A percentile compares a stretch with the other conserved stretches of the same genome.
Conservation (phyloP, 306 rosid genomes). For the Sesbania bispinosa region DNA sequence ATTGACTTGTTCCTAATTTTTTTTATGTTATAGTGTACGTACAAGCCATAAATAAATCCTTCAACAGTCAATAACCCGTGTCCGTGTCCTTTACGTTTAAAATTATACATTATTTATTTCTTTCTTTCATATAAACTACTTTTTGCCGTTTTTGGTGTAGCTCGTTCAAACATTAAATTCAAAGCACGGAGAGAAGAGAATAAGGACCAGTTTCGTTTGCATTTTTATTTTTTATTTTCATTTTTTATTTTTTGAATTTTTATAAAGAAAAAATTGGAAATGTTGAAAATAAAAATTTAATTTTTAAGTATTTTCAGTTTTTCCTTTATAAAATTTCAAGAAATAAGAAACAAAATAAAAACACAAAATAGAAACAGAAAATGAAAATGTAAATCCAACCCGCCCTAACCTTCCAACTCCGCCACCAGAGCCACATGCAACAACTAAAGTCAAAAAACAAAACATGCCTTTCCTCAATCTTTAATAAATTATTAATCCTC, state of each 20-base stretch:
- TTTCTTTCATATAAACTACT: background rate
- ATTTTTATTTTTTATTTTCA: too few species aligned
- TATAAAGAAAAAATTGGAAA: too few species aligned
- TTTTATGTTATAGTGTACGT: background rate
- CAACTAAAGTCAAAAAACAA: constrained; percentile 18
- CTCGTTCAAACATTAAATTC: constrained; percentile 17
- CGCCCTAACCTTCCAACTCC: constrained; percentile 4
- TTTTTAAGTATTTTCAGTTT: too few species aligned
- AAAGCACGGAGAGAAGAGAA: too few species aligned
- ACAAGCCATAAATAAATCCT: constrained; percentile 3
- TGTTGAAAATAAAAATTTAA: too few species aligned
- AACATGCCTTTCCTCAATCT: background rate
- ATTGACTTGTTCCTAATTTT: constrained; percentile 35
- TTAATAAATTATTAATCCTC: too few species aligned
- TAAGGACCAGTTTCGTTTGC: too few species aligned
- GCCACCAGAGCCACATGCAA: background rate
- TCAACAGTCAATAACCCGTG: constrained; percentile 19
- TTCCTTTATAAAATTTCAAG: too few species aligned
- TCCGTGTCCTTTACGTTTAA: background rate
- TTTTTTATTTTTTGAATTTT: too few species aligned
- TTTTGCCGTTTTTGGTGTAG: constrained; percentile 5
- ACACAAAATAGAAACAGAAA: too few species aligned
- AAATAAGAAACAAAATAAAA: too few species aligned
- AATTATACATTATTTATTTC: background rate
- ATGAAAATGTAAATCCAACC: too few species aligned